Evolutionary conservation across 208 protist species (phyloP), one percentile per base, ranked within the genome.

Genomic region (Lotmaria passim): DNA sequence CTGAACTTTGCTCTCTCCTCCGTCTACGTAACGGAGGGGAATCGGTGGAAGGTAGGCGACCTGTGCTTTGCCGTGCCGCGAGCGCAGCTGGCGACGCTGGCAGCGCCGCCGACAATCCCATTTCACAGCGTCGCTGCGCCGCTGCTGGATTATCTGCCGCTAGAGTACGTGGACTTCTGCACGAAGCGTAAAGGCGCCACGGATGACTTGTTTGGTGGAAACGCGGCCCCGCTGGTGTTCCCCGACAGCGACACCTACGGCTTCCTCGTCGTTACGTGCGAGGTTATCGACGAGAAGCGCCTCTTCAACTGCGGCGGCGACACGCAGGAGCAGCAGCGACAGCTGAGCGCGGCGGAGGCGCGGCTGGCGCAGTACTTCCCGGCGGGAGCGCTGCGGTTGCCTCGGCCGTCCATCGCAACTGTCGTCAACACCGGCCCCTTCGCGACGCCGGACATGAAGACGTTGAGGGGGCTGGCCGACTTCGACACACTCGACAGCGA

Each of bases 241-340:
- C 79, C 82, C 3, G 79, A 91, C 47, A 87, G 72, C 57, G 82
- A 89, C 69, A 69, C 87, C 1, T 89, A 82, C 69, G 53, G 69
- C 30, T 89, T 91, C 69, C 52, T 91, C 5, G 39, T 91, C 21
- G 68, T 85, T 19, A 71, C 73, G 26, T 68, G 63, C 26, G 79
- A 86, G 52, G 72, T 84, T 19, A 51, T 90, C 7, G 73, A 73
- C n/a, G 44, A 60, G 33, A 67, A 50, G 53, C 65, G 62, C 5
- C 46, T 81, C 30, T 79, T 84, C 48, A 76, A 72, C 53, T 85
- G 69, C 46, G 60, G 53, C 38, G 70, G 71, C 31, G 65, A 76
- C 65, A n/a, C 63, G 33, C 28, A 36, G 14, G 47, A 73, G 46
- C 72, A 70, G 26, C 51, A 70, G 57, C 59, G 53, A 23, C 73